Evolutionary conservation across 1,284 basidiomycete species (phyloP).

Genomic region (Agroathelia rolfsii): DNA sequence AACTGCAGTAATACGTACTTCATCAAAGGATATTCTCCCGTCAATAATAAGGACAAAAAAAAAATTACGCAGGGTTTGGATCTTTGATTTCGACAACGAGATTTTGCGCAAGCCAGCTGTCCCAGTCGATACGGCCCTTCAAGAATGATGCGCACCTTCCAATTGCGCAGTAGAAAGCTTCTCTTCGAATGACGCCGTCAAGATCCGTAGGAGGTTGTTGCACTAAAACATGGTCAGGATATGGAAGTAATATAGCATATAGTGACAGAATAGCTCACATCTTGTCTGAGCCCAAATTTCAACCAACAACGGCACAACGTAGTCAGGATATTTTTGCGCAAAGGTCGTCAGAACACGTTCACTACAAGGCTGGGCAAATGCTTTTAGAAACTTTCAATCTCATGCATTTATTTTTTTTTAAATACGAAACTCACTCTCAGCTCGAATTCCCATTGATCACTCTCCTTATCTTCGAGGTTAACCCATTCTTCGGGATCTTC

Average conservation of each 20-base stretch:
- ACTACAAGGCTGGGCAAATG: constrained; percentile 61
- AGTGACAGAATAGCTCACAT: constrained; percentile 29
- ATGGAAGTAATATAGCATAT: neutral
- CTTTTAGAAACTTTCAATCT: constrained; percentile 1
- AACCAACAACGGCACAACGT: constrained; percentile 65
- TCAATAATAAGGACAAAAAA: constrained; percentile 1
- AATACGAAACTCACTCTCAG: constrained; percentile 50
- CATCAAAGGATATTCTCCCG: neutral
- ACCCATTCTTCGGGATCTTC: constrained; percentile 88
- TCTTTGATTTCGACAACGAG: constrained; percentile 49
- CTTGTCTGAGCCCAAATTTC: constrained; percentile 44
- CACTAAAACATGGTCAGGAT: constrained; percentile 3
- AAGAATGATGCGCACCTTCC: constrained; percentile 73
- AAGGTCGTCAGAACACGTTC: constrained; percentile 81
- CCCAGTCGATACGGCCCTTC: constrained; percentile 54
- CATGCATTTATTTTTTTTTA: too few relatives aligned
- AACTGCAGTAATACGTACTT: constrained; percentile 35
- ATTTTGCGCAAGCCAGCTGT: constrained; percentile 52
- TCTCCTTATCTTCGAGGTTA: constrained; percentile 75
- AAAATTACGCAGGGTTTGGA: constrained; percentile 43
- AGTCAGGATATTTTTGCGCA: constrained; percentile 62
- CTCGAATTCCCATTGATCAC: constrained; percentile 83
- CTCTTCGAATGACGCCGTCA: constrained; percentile 63
- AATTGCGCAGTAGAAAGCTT: constrained; percentile 82
- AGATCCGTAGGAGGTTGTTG: constrained; percentile 44